Percentiles rank a stretch among this genome's conserved stretches.
Evolutionary conservation across 1,284 basidiomycete genomes (phyloP).

Genomic region (Laetiporus sulphureus): DNA sequence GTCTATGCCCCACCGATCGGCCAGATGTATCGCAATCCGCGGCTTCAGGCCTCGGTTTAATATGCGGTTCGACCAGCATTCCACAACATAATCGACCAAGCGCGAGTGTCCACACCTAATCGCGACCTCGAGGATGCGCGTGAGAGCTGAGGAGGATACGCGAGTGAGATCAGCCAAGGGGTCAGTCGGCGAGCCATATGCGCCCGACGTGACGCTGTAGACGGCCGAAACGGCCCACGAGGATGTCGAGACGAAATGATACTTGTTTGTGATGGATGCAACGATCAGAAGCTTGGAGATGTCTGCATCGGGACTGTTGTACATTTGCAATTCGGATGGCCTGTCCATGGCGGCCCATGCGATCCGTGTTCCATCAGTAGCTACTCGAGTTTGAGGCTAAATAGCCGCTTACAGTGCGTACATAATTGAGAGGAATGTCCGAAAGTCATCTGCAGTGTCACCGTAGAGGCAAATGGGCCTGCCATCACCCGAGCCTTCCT

Average conservation of each 20-base stretch:
- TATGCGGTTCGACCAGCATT: conserved; percentile 22
- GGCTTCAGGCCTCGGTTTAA: conserved; percentile 16
- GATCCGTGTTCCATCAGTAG: not conserved
- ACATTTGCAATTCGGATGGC: conserved; percentile 17
- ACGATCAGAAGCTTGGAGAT: conserved; percentile 17
- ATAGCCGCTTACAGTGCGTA: conserved; percentile 42
- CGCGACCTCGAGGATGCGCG: conserved; percentile 25
- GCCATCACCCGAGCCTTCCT: conserved; percentile 39
- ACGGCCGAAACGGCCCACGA: conserved; percentile 6
- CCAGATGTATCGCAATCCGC: conserved; percentile 21
- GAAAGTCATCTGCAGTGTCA: conserved; percentile 41
- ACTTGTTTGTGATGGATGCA: conserved; percentile 11
- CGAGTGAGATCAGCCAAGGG: conserved; percentile 8
- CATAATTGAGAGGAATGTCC: conserved; percentile 39
- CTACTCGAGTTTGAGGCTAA: no score
- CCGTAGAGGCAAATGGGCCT: conserved; percentile 42
- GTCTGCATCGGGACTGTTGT: conserved; percentile 8
- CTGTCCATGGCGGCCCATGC: conserved; percentile 5
- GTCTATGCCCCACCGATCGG: conserved; percentile 18
- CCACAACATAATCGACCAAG: conserved; percentile 19
- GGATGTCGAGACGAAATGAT: conserved; percentile 5
- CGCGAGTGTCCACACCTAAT: conserved; percentile 22
- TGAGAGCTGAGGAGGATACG: conserved; percentile 17
- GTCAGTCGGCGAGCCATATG: conserved; percentile 14
- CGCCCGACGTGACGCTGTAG: conserved; percentile 12